Evolutionary conservation across 345 rosid species (phyloP), one percentile per base, ranked within the genome.

Genomic region (Sonneratia alba): DNA sequence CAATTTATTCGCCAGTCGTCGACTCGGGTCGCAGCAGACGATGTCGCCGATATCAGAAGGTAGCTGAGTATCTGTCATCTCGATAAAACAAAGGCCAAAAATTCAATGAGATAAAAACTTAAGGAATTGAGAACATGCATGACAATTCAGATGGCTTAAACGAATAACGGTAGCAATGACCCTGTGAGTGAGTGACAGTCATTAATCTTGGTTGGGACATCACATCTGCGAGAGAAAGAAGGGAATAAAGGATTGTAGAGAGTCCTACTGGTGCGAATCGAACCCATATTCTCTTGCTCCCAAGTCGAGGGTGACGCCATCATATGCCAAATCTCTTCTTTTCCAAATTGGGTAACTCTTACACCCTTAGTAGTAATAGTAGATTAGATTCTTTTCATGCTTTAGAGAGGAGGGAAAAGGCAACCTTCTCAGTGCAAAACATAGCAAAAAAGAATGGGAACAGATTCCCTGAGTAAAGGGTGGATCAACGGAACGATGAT

Each of bases 1-100:
- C 97, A 89, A 55, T 93, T 88, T 32, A 82, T 85, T 79, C 83
- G 84, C 97, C 97, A 91, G 72, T 93, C 92, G 36, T 89, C 97
- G 0, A 91, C 87, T 43, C 98, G 81, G 18, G 88, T 87, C 7
- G 90, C 83, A 24, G 98, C 96, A 2, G 98, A 85, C 18, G 98
- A 87, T 65, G 97, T 88, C 9, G 98, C 87, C 3, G 98, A 91
- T 71, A 91, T 75, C 71, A 89, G 89, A 76, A 93, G 98, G 83
- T 91, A 93, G 19, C 90, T 81, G 73, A 93, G 27, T 57, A 88
- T 70, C 98, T 91, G 87, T 16, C 72, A 47, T 57, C 62, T 77
- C 78, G 19, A 62, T 38, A 69, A 59, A 8, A 22, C 32, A 59
- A 22, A 6, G 36, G 14, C 64, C 36, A 7, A 59, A 3, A 9